These are phyloP conservation scores for Backusella morwellensis DNA, from an alignment of 192 early-diverging fungal genomes.

Conservation along the genomic window DNA sequence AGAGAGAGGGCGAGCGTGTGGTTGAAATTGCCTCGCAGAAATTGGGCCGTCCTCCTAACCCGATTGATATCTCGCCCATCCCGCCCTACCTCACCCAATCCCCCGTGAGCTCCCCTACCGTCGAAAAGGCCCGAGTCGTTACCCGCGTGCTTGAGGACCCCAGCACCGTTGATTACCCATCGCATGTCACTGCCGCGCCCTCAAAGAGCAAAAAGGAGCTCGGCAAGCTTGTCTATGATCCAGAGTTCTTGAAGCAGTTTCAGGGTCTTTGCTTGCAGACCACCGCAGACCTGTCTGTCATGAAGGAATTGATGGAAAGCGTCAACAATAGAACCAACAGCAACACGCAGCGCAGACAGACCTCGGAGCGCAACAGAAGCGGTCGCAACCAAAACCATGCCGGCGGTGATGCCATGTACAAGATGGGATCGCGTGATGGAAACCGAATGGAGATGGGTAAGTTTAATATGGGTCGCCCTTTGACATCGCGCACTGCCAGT, in stretches of 20 bases:
- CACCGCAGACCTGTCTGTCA: slow-evolving; percentile 54
- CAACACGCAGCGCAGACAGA: slow-evolving; percentile 17
- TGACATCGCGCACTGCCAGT: slow-evolving; percentile 44
- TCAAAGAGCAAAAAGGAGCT: slow-evolving; percentile 35
- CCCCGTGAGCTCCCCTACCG: slow-evolving; percentile 33
- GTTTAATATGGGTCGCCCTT: slow-evolving; percentile 35
- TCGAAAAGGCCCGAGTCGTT: not conserved
- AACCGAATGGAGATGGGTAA: slow-evolving; percentile 37
- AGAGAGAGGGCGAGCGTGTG: not conserved
- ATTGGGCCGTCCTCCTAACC: slow-evolving; percentile 19
- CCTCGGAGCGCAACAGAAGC: slow-evolving; percentile 29
- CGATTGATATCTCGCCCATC: slow-evolving; percentile 13
- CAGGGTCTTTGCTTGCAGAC: slow-evolving; percentile 59
- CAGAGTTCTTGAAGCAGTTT: slow-evolving; percentile 82
- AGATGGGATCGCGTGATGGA: slow-evolving; percentile 27
- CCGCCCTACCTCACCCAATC: slow-evolving; percentile 40
- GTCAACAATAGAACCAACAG: slow-evolving; percentile 1
- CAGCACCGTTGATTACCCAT: slow-evolving; percentile 41
- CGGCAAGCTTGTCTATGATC: slow-evolving; percentile 65
- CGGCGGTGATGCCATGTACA: slow-evolving; percentile 26
- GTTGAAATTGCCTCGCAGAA: slow-evolving; percentile 19
- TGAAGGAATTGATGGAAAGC: slow-evolving; percentile 44
- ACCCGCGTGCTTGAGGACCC: slow-evolving; percentile 43
- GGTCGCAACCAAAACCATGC: slow-evolving; percentile 17
- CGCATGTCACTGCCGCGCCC: slow-evolving; percentile 51